Conservation (phyloP, 1,284 basidiomycete species). For the Coriolopsis trogii region DNA sequence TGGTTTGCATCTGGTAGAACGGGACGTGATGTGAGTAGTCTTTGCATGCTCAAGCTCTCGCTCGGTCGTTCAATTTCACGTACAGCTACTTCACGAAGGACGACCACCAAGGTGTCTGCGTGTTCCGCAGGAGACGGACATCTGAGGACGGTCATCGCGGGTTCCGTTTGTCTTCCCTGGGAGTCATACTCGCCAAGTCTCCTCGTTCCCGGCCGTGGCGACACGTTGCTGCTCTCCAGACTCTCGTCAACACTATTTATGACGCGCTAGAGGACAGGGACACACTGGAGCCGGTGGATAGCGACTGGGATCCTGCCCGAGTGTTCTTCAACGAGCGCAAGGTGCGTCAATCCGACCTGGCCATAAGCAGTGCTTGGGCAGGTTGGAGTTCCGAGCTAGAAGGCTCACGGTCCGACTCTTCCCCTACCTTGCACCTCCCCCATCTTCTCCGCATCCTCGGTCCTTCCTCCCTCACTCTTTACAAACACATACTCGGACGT, state of each 20-base stretch:
- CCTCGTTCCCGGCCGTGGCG: conserved; percentile 69
- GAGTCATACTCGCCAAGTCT: conserved; percentile 70
- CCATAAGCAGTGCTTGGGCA: conserved; percentile 59
- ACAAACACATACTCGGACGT: conserved; percentile 75
- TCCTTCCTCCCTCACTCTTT: conserved; percentile 73
- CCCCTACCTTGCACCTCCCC: conserved; percentile 65
- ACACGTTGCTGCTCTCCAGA: conserved; percentile 65
- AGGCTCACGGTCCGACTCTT: conserved; percentile 38
- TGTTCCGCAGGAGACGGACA: conserved; percentile 69
- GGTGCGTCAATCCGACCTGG: conserved; percentile 46
- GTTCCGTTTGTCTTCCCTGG: conserved; percentile 75
- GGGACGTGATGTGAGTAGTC: conserved; percentile 64
- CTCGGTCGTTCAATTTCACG: not conserved
- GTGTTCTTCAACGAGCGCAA: conserved; percentile 68
- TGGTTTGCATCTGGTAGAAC: conserved; percentile 77
- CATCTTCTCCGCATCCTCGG: conserved; percentile 74
- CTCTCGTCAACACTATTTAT: conserved; percentile 60
- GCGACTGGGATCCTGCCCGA: conserved; percentile 63
- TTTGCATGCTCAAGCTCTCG: not conserved
- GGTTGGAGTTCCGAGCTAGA: conserved; percentile 70
- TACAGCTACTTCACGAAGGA: conserved; percentile 73
- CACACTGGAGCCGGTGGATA: conserved; percentile 51
- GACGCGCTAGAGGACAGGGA: conserved; percentile 49
- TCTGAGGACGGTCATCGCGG: conserved; percentile 73
- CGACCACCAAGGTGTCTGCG: conserved; percentile 67